phyloP scores from a whole-genome alignment of 2,329 filamentous ascomycete genomes.

The Neofusicoccum cordaticola region DNA sequence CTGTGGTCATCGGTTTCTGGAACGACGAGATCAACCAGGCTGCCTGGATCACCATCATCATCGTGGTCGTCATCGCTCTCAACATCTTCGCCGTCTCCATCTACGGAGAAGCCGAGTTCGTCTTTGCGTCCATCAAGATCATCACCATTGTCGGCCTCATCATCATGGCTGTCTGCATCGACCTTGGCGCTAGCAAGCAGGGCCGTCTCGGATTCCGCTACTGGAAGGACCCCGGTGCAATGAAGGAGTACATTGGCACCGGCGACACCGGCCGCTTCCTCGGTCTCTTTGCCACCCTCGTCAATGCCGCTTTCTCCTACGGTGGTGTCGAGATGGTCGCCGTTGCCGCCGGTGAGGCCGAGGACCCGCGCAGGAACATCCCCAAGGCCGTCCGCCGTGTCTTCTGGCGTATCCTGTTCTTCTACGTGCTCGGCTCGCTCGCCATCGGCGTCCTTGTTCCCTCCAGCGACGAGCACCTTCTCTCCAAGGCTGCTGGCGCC shows the following conservation, averaged over 20 bases:
- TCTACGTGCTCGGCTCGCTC: constrained; percentile 53
- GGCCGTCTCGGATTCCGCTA: constrained; percentile 63
- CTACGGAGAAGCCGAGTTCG: constrained; percentile 46
- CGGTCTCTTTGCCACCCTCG: constrained; percentile 33
- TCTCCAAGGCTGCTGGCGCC: constrained; percentile 41
- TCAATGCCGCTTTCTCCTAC: constrained; percentile 43
- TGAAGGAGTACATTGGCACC: constrained; percentile 60
- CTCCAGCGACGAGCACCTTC: constrained; percentile 50
- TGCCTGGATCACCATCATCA: constrained; percentile 22
- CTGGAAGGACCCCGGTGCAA: constrained; percentile 54
- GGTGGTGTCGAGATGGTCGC: constrained; percentile 36
- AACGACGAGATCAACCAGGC: constrained; percentile 20
- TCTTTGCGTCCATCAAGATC: constrained; percentile 44
- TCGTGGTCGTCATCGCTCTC: constrained; percentile 18
- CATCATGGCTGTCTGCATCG: constrained; percentile 29
- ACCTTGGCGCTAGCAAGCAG: constrained; percentile 48
- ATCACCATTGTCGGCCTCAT: constrained; percentile 47
- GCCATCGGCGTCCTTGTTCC: constrained; percentile 61
- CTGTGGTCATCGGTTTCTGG: constrained; percentile 43
- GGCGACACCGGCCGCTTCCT: constrained; percentile 51
- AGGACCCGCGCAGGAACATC: constrained; percentile 45
- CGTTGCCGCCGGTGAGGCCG: constrained; percentile 37
- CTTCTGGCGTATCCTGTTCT: constrained; percentile 55
- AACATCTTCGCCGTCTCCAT: constrained; percentile 18
- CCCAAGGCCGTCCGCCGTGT: constrained; percentile 55